Evolutionary conservation across 2,329 filamentous ascomycete genomes (phyloP), one percentile per base, ranked within the genome.

Genomic region (Xylaria sp.): DNA sequence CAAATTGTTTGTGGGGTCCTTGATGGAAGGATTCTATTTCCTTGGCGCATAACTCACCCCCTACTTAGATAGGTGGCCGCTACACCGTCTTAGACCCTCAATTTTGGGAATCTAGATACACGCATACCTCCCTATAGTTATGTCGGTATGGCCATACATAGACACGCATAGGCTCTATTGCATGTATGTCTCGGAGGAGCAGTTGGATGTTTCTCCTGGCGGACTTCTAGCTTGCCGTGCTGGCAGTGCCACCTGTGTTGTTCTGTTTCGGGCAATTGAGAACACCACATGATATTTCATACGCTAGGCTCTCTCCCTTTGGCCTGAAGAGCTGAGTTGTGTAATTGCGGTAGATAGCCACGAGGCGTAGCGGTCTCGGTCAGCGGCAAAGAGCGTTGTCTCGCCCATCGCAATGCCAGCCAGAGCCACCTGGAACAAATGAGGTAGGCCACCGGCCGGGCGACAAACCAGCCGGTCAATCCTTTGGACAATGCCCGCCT

Each of bases 361-460:
- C 50, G 51, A 65, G 62, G 58, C 61, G 47, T 62, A 59, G 59
- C 60, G 51, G 62, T 62, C 55, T 68, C 65, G 68, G 70, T 66
- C 68, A 70, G 68, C 70, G 70, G 70, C 68, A 71, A 61, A 48
- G 27, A 69, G 53, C 42, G 32, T 55, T 4, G 51, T 54, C 48
- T 63, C 19, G 30, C 24, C 27, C 57, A 47, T 27, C 47, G 47
- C 47, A 39, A 63, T 45, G 39, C 50, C 34, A 54, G 59, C 55
- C 19, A 67, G 36, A 50, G 56, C 51, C 45, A 62, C 63, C 58
- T 69, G 59, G 61, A 53, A 61, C 24, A 21, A 24, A 24, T 9
- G 8, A 36, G 7, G 34, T 7, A 42, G 62, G 34, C 55, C 24
- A 48, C 17, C 47, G 53, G 55, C 17, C 47, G 53, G 55, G 60